phyloP scores from a whole-genome alignment of 2,329 filamentous ascomycete genomes.

The Stachybotrys elegans region DNA sequence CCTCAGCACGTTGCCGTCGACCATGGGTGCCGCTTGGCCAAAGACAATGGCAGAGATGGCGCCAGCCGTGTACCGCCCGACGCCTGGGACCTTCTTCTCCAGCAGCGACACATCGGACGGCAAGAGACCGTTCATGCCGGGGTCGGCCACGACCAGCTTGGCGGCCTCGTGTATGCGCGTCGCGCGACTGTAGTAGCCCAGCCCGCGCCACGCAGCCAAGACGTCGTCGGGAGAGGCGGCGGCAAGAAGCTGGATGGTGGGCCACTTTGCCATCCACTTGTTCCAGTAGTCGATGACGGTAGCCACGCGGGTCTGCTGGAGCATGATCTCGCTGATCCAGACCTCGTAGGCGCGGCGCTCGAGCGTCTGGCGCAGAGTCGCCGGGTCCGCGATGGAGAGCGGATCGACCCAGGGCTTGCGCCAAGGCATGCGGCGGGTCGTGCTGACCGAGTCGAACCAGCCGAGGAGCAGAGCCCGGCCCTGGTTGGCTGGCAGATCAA shows the following conservation, averaged over 20 bases:
- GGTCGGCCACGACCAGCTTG: slow-evolving; percentile 40
- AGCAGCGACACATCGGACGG: slow-evolving; percentile 41
- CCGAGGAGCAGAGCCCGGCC: slow-evolving; percentile 32
- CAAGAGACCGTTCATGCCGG: slow-evolving; percentile 39
- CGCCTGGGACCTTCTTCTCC: slow-evolving; percentile 49
- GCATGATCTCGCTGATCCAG: slow-evolving; percentile 64
- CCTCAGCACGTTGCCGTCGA: slow-evolving; percentile 59
- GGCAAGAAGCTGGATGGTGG: slow-evolving; percentile 52
- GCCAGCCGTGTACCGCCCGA: slow-evolving; percentile 59
- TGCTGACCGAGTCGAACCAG: slow-evolving; percentile 47
- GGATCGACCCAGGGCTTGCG: slow-evolving; percentile 53
- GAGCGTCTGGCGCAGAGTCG: slow-evolving; percentile 35
- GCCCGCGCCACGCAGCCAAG: slow-evolving; percentile 52
- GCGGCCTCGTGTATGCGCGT: slow-evolving; percentile 55
- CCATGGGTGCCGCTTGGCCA: slow-evolving; percentile 52
- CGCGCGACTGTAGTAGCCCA: slow-evolving; percentile 62
- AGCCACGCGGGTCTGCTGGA: slow-evolving; percentile 60
- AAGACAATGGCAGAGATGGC: slow-evolving; percentile 60
- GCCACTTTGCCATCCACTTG: slow-evolving; percentile 56
- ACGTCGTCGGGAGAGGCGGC: slow-evolving; percentile 50
- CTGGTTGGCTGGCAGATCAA: slow-evolving; percentile 24
- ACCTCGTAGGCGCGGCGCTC: slow-evolving; percentile 58
- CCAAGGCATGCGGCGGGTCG: slow-evolving; percentile 51
- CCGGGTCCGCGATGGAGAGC: slow-evolving; percentile 14
- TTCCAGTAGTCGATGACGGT: slow-evolving; percentile 61